These are phyloP conservation scores for Eimeria sp. DNA, from an alignment of 169 alveolate species.

Conservation along the genomic window DNA sequence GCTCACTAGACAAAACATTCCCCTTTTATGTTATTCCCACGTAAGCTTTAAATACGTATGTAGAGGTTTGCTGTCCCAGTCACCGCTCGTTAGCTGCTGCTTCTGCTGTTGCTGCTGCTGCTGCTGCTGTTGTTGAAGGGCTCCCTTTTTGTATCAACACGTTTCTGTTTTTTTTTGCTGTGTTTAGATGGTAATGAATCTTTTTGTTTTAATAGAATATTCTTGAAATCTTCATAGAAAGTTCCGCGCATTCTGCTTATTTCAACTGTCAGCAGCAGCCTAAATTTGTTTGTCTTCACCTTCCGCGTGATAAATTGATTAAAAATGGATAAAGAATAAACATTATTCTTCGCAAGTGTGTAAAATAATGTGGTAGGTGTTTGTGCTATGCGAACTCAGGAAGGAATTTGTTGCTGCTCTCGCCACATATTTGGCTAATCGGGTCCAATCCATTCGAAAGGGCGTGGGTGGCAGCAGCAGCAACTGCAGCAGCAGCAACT, in stretches of 20 bases:
- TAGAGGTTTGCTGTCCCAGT: background rate
- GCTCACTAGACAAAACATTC: constrained; percentile 32
- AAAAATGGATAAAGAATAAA: background rate
- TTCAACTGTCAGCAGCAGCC: background rate
- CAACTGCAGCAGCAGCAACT: constrained; percentile 24
- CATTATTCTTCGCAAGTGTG: background rate
- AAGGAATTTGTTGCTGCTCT: constrained; percentile 28
- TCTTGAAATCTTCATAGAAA: background rate
- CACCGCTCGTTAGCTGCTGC: background rate
- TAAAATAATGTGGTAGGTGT: background rate
- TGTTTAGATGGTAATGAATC: background rate
- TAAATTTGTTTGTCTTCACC: background rate
- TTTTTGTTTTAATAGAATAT: background rate
- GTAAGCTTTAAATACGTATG: background rate
- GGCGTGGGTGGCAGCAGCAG: background rate
- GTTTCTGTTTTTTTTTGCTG: background rate
- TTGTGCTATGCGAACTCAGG: constrained; percentile 22
- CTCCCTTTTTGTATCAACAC: too few species aligned
- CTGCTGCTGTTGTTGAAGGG: background rate
- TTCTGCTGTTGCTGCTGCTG: background rate
- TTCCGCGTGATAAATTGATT: background rate
- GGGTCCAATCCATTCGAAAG: background rate
- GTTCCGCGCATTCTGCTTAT: background rate
- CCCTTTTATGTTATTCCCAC: constrained; percentile 60
- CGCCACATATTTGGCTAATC: constrained; percentile 35